Base-by-base conservation (phyloP, 208 protist genomes). In the Balamuthia mandrillaris region DNA sequence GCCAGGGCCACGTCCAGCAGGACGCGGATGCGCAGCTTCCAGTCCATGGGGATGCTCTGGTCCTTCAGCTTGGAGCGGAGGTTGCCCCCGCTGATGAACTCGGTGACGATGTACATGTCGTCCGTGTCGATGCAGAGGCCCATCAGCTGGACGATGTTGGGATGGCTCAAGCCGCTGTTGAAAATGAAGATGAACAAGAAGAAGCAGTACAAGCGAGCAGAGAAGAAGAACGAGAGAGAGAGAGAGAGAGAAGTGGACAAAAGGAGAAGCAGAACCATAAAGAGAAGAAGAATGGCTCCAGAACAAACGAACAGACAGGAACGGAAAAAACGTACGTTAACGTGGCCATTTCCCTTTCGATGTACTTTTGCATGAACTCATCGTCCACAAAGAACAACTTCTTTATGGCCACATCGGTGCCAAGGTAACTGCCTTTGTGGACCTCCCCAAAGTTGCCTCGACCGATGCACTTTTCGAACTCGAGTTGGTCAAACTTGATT, bases 281-380 rank as follows among this genome's bases (percentile, higher is more conserved):
- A 24, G 35, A 14, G 35, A 56, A 21, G 37, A 24, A 29, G 33
- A 21, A 54, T 27, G 18, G 12, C 45, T 21, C 45, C 5, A 14
- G 41, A n/a, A 27, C 68, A 78, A 54, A 29, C 42, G 66, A 21
- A n/a, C 45, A 37, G 68, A 56, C 49, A 56, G n/a, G 18, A 56
- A 56, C n/a, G n/a, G 18, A 56, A 56, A 56, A 24, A 56, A 56
- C 14, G 18, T 79, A 79, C 70, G 51, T 79, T 14, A 79, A 47
- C 0, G 70, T 79, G 5, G 70, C 70, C 70, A 79, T 79, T 21
- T 79, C 70, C 27, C 70, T 41, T 31, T 79, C 70, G 70, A 79
- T 79, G 37, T 79, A 79, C 49, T 79, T 79, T 21, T 58, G 70
- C 70, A 79, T 79, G 70, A 60, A 41, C 49, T 79, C 70, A 31